Evolutionary conservation across 148 eudicot genomes (phyloP).

Genomic region (Spergularia bocconei): DNA sequence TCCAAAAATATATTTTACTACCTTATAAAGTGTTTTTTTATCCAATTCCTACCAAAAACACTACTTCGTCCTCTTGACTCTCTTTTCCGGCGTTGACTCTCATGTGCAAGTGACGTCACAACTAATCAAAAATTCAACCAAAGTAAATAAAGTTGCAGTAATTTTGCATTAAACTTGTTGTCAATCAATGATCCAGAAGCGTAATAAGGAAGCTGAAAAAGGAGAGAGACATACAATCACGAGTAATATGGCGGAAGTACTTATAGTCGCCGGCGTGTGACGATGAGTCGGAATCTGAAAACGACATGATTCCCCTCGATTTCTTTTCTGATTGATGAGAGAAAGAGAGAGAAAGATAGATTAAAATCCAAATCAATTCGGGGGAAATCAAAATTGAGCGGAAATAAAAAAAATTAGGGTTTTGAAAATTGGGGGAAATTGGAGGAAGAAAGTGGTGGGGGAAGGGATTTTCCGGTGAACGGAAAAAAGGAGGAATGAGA

Average conservation of each 20-base stretch:
- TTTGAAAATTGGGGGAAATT: not conserved
- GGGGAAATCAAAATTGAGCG: not conserved
- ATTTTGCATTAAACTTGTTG: not conserved
- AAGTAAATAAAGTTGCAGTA: not conserved
- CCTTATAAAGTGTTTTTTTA: too few relatives aligned
- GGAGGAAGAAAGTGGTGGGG: not conserved
- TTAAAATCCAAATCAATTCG: not conserved
- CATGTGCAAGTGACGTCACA: too few relatives aligned
- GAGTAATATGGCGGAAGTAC: conserved; percentile 64
- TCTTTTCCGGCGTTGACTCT: too few relatives aligned
- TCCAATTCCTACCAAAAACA: too few relatives aligned
- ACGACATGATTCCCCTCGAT: conserved; percentile 45
- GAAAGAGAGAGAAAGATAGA: not conserved
- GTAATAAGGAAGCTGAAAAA: not conserved
- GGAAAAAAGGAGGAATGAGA: not conserved
- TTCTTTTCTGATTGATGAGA: not conserved
- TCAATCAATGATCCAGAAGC: not conserved
- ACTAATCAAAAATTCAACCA: not conserved
- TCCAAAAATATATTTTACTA: too few relatives aligned
- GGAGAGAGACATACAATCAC: conserved; percentile 61
- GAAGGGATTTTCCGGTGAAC: conserved; percentile 17
- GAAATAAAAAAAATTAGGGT: not conserved
- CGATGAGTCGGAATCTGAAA: conserved; percentile 81
- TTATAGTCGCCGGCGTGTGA: conserved; percentile 58
- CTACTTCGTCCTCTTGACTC: too few relatives aligned